These are phyloP conservation scores for Fusarium mundagurra DNA, from an alignment of 2,329 filamentous ascomycete genomes.

Conservation along the genomic window DNA sequence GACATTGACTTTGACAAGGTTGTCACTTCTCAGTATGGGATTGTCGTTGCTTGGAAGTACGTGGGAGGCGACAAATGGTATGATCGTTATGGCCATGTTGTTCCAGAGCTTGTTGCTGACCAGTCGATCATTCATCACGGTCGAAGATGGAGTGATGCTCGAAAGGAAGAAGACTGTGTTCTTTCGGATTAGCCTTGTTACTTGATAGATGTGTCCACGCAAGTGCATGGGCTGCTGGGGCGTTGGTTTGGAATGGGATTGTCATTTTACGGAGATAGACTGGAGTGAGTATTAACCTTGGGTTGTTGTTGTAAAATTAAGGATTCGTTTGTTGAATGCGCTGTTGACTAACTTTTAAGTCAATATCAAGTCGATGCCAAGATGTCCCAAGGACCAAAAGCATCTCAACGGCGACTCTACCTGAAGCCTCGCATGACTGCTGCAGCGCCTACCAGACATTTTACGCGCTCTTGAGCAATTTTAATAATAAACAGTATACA, in stretches of 20 bases:
- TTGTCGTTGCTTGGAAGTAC: not conserved
- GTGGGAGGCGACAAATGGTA: not conserved
- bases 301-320: too few relatives aligned
- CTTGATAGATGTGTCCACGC: too few relatives aligned
- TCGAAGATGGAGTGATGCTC: not conserved
- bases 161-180: rapidly evolving
- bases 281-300: too few relatives aligned
- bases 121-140: not conserved
- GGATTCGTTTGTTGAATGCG: rapidly evolving
- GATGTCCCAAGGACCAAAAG: not conserved
- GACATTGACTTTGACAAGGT: not conserved
- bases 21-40: not conserved
- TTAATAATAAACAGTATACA: too few relatives aligned
- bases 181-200: too few relatives aligned
- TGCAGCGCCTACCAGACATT: too few relatives aligned
- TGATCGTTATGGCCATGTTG: not conserved
- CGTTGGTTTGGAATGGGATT: too few relatives aligned
- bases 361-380: not conserved
- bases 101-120: not conserved
- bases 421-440: not conserved
- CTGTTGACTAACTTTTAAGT: rapidly evolving
- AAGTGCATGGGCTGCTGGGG: rapidly evolving
- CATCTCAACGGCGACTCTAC: not conserved
- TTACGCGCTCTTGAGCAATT: too few relatives aligned
- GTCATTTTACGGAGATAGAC: too few relatives aligned